Evolutionary conservation across 73 alveolate genomes (phyloP), one percentile per base, ranked within the genome.

Genomic region (Durusdinium trenchii): DNA sequence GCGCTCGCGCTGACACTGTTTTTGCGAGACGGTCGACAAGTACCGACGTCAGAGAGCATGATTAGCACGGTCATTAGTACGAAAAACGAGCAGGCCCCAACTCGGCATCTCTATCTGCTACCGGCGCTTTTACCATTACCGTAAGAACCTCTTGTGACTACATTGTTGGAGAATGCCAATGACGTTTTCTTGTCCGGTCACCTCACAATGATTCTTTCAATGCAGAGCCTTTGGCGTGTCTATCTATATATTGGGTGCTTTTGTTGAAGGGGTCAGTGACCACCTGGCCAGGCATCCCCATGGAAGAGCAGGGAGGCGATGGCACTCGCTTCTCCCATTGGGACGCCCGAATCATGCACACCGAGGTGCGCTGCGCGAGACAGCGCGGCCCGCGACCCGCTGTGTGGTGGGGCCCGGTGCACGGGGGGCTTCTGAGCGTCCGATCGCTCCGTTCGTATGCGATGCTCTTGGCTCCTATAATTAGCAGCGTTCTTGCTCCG

Each of bases 271-370:
- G 64, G 64, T 54, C 20, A 54, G 20, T 12, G 20, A 54, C 9
- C 28, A 54, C 28, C 20, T 54, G 9, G 64, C 67, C 7, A 91
- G 98, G 98, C 54, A 78, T 91, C 48, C 90, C 98, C 10, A 76
- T 91, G 98, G 98, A 91, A 52, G 98, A 91, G 79, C 98, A 91
- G 51, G 98, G 98, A 43, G 98, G 98, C 47, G 98, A 91, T 28
- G 98, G 98, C 89, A 62, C 98, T 1, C 90, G 90, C 9, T 67
- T 67, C 36, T 69, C 90, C 26, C 98, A 91, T 54, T 91, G 98
- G 98, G 98, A 91, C 47, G 98, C 98, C n/a, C 98, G 98, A 35
- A 38, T 91, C 57, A 91, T 91, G 98, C 98, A 91, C 78, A 48
- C 98, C 7, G 98, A 91, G 98, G 98, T 57, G 76, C 32, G 23